Evolutionary conservation across 768 basidiomycete species (phyloP), one percentile per base, ranked within the genome.

Genomic region (Pleurotus ostreatus): DNA sequence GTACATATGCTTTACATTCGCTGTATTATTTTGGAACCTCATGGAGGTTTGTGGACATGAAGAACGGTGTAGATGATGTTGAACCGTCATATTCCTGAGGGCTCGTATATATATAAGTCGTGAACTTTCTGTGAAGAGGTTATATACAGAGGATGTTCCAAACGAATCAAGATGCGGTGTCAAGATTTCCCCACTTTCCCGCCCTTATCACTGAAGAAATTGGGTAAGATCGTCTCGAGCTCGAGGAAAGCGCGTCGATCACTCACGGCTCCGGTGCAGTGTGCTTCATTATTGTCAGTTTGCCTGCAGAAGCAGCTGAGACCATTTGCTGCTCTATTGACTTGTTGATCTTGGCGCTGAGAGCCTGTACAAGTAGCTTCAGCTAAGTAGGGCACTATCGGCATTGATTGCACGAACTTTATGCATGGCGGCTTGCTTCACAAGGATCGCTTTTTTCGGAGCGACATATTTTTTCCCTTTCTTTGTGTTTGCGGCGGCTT

Each of bases 321-420:
- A 92, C 89, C 85, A 94, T 92, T 71, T 95, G 94, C 55, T 81
- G 79, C 69, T 98, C 94, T 63, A 98, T 94, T 18, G 89, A 91
- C 68, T 84, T 86, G 69, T 90, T 93, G 67, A 97, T 94, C 74
- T 94, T 94, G 51, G 92, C 88, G 57, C 88, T 88, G 60, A 97
- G 78, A 65, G 83, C 77, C 94, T 96, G 66, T 15, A 15, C 23
- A 38, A 46, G 15, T 20, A 44, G 26, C 47, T 40, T 52, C 60
- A 22, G 23, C 47, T 48, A n/a, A 22, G 2, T n/a, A 54, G 22
- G 39, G 5, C 5, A 37, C 11, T 34, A 22, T 26, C 52, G 48
- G n/a, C 44, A 46, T 11, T 18, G 18, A 41, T 57, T 2, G 18
- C 47, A 66, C 68, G 30, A 39, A 92, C 94, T 77, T 90, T 86